Conservation (phyloP, 2,329 filamentous ascomycete species). For the Colletotrichum tropicicola region DNA sequence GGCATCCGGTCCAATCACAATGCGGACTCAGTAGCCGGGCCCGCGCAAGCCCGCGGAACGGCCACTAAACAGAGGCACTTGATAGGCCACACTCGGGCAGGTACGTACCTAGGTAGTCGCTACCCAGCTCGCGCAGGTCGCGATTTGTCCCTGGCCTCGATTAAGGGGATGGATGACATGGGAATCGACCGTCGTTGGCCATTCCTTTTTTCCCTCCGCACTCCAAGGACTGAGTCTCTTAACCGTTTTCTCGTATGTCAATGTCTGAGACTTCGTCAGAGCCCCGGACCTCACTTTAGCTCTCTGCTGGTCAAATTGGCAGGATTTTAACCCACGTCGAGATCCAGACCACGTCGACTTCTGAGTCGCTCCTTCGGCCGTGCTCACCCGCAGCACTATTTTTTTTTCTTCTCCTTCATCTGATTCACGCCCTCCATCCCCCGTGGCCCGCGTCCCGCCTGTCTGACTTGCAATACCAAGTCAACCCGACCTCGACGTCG, state of each 20-base stretch:
- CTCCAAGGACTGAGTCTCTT: background rate
- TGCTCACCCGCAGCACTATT: conserved; percentile 23
- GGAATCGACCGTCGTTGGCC: background rate
- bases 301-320: background rate
- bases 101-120: too few relatives aligned
- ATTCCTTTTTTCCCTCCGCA: background rate
- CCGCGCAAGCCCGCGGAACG: background rate
- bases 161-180: conserved; percentile 10
- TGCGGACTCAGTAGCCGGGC: background rate
- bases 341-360: conserved; percentile 3
- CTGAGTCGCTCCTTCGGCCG: conserved; percentile 12
- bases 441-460: background rate
- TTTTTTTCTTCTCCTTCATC: background rate
- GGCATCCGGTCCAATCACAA: conserved; percentile 13
- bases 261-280: conserved; percentile 1
- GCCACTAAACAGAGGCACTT: background rate
- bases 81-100: conserved; percentile 5
- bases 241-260: background rate
- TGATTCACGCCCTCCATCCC: background rate
- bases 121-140: background rate
- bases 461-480: background rate
- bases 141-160: background rate
- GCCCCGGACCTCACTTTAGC: background rate
- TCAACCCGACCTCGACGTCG: background rate
- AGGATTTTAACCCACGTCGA: background rate